A percentile compares a stretch with the other conserved stretches of the same genome.
These are phyloP conservation scores for Pichia sp. DNA, from an alignment of 1,139 yeast genomes.

Conservation along the genomic window DNA sequence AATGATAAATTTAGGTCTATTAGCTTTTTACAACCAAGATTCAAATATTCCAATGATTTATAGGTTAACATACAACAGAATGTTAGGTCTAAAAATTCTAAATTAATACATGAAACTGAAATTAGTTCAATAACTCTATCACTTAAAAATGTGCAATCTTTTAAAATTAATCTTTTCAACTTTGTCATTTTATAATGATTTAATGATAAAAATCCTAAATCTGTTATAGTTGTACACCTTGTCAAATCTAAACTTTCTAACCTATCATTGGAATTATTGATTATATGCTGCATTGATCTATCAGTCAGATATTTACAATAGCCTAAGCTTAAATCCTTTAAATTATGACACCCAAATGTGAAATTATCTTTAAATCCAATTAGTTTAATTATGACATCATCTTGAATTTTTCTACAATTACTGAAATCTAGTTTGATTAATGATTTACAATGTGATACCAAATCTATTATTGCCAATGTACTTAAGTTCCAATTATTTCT, in stretches of 20 bases:
- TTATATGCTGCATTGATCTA: conserved; percentile 55
- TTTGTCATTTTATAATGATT: conserved; percentile 47
- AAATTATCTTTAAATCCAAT: conserved; percentile 44
- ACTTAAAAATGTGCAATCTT: conserved; percentile 68
- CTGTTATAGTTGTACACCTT: conserved; percentile 72
- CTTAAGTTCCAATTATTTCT: conserved; percentile 70
- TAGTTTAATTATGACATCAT: conserved; percentile 59
- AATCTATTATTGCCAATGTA: conserved; percentile 75
- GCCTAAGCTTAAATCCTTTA: conserved; percentile 50
- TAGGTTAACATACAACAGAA: conserved; percentile 75
- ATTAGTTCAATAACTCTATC: conserved; percentile 59
- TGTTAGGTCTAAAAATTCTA: conserved; percentile 53
- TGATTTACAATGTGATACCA: conserved; percentile 56
- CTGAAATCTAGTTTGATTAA: conserved; percentile 58
- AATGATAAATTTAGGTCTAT: conserved; percentile 54
- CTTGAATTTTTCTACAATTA: conserved; percentile 68
- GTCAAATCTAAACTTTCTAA: conserved; percentile 56
- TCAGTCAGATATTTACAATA: conserved; percentile 74
- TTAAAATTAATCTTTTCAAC: conserved; percentile 45
- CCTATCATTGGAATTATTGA: conserved; percentile 49
- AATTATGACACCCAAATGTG: conserved; percentile 47
- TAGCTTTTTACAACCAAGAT: conserved; percentile 56
- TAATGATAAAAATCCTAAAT: conserved; percentile 66
- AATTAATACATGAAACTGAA: conserved; percentile 53
- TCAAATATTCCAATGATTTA: conserved; percentile 56